These are phyloP conservation scores for Pascua sp. DNA, from an alignment of 1,284 basidiomycete genomes.

Conservation along the genomic window DNA sequence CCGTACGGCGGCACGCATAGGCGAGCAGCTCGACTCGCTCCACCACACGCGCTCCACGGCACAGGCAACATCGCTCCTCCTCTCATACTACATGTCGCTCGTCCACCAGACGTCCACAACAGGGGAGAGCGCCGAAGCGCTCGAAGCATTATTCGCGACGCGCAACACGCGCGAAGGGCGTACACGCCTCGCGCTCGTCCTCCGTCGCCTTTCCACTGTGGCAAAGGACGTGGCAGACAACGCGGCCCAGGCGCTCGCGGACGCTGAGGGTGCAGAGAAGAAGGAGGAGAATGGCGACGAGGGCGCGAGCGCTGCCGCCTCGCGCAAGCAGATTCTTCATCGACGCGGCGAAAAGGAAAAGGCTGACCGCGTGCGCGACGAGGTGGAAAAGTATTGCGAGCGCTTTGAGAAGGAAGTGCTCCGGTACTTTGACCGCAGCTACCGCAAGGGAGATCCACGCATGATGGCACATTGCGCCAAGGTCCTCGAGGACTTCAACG, in stretches of 20 bases:
- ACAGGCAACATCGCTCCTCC: conserved; percentile 89
- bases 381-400: conserved; percentile 86
- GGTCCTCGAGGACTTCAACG: conserved; percentile 96
- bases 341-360: conserved; percentile 42
- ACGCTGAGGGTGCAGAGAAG: conserved; percentile 53
- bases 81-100: conserved; percentile 92
- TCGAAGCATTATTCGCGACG: conserved; percentile 51
- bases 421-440: conserved; percentile 89
- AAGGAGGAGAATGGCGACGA: conserved; percentile 17
- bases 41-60: conserved; percentile 89
- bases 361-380: conserved; percentile 57
- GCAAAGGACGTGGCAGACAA: conserved; percentile 66
- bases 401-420: conserved; percentile 99
- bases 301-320: not conserved
- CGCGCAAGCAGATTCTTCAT: conserved; percentile 11
- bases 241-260: conserved; percentile 55
- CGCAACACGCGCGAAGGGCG: conserved; percentile 72
- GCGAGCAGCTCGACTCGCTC: conserved; percentile 92
- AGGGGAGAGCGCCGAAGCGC: conserved; percentile 46
- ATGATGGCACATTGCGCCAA: conserved; percentile 99
- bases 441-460: conserved; percentile 93
- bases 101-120: conserved; percentile 72
- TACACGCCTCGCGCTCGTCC: conserved; percentile 79
- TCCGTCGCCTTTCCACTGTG: conserved; percentile 81
- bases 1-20: conserved; percentile 89